Base-by-base conservation (phyloP, 306 rosid genomes). In the Oxytropis ochrocephala region DNA sequence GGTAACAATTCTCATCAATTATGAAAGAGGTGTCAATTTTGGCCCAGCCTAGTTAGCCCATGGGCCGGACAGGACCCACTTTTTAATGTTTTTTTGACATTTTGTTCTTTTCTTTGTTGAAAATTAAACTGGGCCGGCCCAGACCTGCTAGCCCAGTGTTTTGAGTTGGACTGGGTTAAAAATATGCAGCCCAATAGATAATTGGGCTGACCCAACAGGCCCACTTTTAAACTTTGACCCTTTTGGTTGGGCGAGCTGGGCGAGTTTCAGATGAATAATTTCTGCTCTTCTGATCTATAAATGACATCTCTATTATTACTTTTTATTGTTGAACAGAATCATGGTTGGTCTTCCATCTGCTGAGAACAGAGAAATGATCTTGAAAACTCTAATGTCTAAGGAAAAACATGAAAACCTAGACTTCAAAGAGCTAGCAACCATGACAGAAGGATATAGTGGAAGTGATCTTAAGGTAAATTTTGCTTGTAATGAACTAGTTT, bases 401-500 rank as follows among this genome's bases (percentile, higher is more conserved):
- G 97, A 91, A 78, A 84, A 80, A 43, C 80, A 78, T 19, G 92
- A 88, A 68, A 81, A 74, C 79, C 59, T 91, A 2, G 92, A 88
- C 81, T 91, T 81, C 41, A 88, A 88, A 67, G 97, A 86, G 68
- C 88, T 91, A 17, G 92, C 90, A 63, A 41, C 55, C 61, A 88
- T 88, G 84, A 91, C 95, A 13, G 95, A 88, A 75, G 99, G 99
- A 46, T 94, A 70, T 39, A 94, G 87, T 76, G 99, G 97, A 75
- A 94, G 97, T 75, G 99, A 94, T 81, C 95, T 94, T 4, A 94
- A 94, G 97, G 99, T 91, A 56, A 67, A 64, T 12, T 64, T 83
- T 33, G 49, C 62, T 16, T 9, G 19, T 46, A 21, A 4, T 64
- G 59, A 8, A 16, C 29, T 65, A 54, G 24, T 61, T 50, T 61